phyloP scores from a whole-genome alignment of 1,139 yeast genomes.

The Yamadazyma atlantica region DNA sequence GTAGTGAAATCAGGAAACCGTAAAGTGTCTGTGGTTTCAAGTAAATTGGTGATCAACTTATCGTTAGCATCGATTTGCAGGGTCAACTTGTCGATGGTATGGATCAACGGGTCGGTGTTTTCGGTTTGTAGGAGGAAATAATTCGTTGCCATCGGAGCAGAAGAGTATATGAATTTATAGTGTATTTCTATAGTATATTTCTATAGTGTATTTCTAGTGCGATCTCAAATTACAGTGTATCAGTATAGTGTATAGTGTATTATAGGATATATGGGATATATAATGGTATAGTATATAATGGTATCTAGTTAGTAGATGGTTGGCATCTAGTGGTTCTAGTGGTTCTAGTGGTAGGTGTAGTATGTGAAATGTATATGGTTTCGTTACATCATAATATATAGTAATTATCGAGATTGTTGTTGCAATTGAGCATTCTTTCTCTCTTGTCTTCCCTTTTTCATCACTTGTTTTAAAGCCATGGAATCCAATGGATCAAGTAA shows the following conservation, averaged over 20 bases:
- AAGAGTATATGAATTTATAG: too few species aligned
- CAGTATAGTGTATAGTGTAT: not conserved
- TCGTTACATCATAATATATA: not conserved
- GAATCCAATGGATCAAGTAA: constrained; percentile 91
- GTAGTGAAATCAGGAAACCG: constrained; percentile 18
- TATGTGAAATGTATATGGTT: not conserved
- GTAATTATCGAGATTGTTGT: not conserved
- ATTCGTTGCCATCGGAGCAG: constrained; percentile 9
- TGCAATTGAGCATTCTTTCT: constrained; percentile 52
- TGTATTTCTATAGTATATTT: too few species aligned
- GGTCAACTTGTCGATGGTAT: constrained; percentile 22
- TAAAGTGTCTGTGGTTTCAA: constrained; percentile 25
- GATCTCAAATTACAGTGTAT: too few species aligned
- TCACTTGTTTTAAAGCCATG: constrained; percentile 87
- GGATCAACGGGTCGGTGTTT: constrained; percentile 32
- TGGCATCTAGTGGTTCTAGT: not conserved
- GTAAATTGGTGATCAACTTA: constrained; percentile 21
- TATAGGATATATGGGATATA: too few species aligned
- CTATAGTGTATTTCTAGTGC: not conserved
- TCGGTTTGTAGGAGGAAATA: constrained; percentile 38
- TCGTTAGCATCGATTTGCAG: constrained; percentile 27
- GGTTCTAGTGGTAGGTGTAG: too few species aligned
- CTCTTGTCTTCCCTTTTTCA: constrained; percentile 84
- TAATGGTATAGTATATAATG: not conserved
- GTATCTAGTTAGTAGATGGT: not conserved